Evolutionary conservation across 257 asterid species (phyloP).

Genomic region (Gardenia jasminoides): DNA sequence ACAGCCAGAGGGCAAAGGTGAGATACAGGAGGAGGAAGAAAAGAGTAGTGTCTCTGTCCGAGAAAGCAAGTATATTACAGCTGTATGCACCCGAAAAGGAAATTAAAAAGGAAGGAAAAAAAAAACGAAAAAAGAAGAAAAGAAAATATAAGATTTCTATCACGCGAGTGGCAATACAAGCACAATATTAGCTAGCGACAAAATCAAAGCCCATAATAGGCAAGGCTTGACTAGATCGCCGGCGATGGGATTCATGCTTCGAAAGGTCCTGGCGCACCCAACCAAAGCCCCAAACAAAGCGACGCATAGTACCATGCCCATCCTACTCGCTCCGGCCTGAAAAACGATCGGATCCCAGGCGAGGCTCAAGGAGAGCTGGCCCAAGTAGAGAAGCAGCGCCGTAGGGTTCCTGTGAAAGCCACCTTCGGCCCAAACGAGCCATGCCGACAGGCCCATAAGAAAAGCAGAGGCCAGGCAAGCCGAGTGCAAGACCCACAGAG

Average conservation of each 20-base stretch:
- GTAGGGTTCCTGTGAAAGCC: conserved; percentile 72
- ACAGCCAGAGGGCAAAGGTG: background rate
- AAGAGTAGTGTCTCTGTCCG: background rate
- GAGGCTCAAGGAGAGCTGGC: conserved; percentile 53
- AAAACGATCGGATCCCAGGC: conserved; percentile 87
- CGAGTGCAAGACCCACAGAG: conserved; percentile 78
- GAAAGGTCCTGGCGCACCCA: conserved; percentile 49
- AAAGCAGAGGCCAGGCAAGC: conserved; percentile 55
- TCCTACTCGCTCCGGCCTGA: conserved; percentile 49
- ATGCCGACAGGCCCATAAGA: conserved; percentile 72
- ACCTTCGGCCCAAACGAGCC: conserved; percentile 96
- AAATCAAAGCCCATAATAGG: conserved; percentile 58
- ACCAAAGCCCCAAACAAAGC: conserved; percentile 59
- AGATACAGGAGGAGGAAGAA: background rate
- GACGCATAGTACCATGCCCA: conserved; percentile 60
- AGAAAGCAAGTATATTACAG: background rate
- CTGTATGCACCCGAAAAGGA: background rate
- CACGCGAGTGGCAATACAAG: conserved; percentile 36
- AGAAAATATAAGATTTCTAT: background rate
- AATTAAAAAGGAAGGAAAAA: background rate
- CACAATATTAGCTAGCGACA: conserved; percentile 51
- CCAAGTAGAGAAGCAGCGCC: conserved; percentile 53
- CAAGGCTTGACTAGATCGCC: conserved; percentile 75
- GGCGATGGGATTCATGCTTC: conserved; percentile 65
- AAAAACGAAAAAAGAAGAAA: background rate